A percentile compares a stretch with the other conserved stretches of the same genome.
These are phyloP conservation scores for Blepharisma japonicum DNA, from an alignment of 73 alveolate genomes.

Conservation along the genomic window DNA sequence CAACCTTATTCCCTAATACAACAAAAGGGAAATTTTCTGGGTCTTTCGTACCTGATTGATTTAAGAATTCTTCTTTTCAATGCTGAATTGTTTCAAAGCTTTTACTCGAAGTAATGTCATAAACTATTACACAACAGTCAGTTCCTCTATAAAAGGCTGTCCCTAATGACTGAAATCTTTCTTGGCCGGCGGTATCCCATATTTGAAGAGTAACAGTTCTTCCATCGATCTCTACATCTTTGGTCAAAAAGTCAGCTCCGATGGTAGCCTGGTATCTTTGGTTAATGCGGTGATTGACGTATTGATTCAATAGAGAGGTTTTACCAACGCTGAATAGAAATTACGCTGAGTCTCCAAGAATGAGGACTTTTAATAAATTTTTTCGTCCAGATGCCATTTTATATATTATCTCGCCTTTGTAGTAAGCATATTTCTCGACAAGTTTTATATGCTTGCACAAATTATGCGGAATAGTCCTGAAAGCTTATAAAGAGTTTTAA, in stretches of 20 bases:
- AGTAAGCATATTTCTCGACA: too few species aligned
- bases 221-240: slow-evolving; percentile 84
- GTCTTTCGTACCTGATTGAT: slow-evolving; percentile 80
- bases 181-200: slow-evolving; percentile 72
- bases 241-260: slow-evolving; percentile 96
- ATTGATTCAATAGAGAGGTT: slow-evolving; percentile 87
- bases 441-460: too few species aligned
- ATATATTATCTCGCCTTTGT: not conserved
- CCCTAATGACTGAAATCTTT: slow-evolving; percentile 87
- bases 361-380: slow-evolving; percentile 38
- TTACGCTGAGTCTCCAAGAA: slow-evolving; percentile 90
- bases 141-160: slow-evolving; percentile 97
- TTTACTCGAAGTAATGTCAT: slow-evolving; percentile 72
- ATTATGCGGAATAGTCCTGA: too few species aligned
- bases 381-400: slow-evolving; percentile 26
- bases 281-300: slow-evolving; percentile 77
- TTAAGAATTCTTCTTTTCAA: slow-evolving; percentile 88
- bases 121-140: slow-evolving; percentile 85
- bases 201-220: slow-evolving; percentile 81
- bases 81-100: slow-evolving; percentile 74
- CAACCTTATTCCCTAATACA: slow-evolving; percentile 89
- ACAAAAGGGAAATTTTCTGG: slow-evolving; percentile 90
- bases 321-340: slow-evolving; percentile 79
- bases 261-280: slow-evolving; percentile 90
- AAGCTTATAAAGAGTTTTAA: too few species aligned